Evolutionary conservation across 2,329 filamentous ascomycete genomes (phyloP), one percentile per base, ranked within the genome.

Genomic region (Epichloe gansuensis): DNA sequence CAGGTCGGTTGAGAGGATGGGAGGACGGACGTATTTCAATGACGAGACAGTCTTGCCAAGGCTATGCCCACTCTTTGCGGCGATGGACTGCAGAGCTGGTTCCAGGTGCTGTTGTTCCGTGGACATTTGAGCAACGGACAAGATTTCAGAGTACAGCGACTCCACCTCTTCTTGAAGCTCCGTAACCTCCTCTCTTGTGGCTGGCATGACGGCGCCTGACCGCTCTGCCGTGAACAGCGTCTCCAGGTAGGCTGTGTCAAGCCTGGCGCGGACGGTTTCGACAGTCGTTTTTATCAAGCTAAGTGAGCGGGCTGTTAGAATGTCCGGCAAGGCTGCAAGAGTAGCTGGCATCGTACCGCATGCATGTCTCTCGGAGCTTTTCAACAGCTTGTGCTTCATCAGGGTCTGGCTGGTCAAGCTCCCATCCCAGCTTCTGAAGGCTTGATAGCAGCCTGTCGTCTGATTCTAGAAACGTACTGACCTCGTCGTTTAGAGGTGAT

Each of bases 51-150:
- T 73, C 36, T 71, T 70, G 9, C 64, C 64, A n/a, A 74, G 56
- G 23, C 66, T 71, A 39, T 72, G 67, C 1, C 71, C 69, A 48
- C 70, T 72, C 51, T 67, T 71, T 2, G 68, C 64, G 6, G 72
- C 65, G 4, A 75, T 62, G 0, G 70, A 66, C 51, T 68, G 66
- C 5, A 79, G 66, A 1, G 83, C 78, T 0, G 84, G 83, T 54
- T 80, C 75, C 5, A 84, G 71, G 57, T 82, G 76, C 60, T 85
- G 80, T 58, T 84, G 78, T 57, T 87, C 81, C 1, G 82, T 74
- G 0, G 83, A 80, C 79, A 88, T 87, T 55, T 85, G 79, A 6
- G 82, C 78, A 2, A 88, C 80, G 0, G 83, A 79, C 0, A 84
- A 68, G 41, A 88, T 81, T 61, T 88, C 85, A 0, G 81, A 71